Base-by-base conservation (phyloP, 257 asterid species). In the Craterostigma plantagineum region DNA sequence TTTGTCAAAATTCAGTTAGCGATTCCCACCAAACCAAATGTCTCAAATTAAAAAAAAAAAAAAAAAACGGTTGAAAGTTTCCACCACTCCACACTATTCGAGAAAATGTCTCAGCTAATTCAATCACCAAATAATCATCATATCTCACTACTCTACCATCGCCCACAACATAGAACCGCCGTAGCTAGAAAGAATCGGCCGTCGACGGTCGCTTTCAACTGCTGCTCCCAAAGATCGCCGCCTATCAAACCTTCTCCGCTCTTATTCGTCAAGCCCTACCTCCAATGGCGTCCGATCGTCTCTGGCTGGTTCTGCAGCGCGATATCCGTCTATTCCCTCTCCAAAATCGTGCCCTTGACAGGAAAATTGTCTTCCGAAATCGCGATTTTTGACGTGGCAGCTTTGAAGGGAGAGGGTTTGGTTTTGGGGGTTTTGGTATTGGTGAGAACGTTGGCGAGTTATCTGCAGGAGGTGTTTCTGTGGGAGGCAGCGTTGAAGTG, bases 401-500 rank as follows among this genome's bases (percentile, higher is more conserved):
- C 53, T 47, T 42, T 77, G 11, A 73, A 54, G 43, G 58, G 43
- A 38, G 83, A 77, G 46, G 63, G 56, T 18, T 46, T 69, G 57
- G 43, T 58, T 1, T 52, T 86, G 51, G 83, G 77, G 41, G 43
- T 42, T 34, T 60, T 76, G 14, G 56, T 71, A 47, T 44, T 69
- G 57, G 62, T 66, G 15, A 71, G 94, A 34, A 62, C 62, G 4
- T 35, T 67, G n/a, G 71, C 79, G 17, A 73, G 42, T 54, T 81
- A 77, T 59, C 37, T 75, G 64, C 94, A 81, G 63, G 91, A 86
- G 66, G 77, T 63, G 18, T 69, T 66, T 51, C 48, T 81, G 27
- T 86, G 92, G 96, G 94, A 73, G 18, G 94, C 94, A 0, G 79
- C 96, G 9, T 40, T 86, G 81, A 73, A 66, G 35, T 86, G 76